Evolutionary conservation across 73 alveolate species (phyloP), one percentile per base, ranked within the genome.

Genomic region (Paramecium sonneborni): DNA sequence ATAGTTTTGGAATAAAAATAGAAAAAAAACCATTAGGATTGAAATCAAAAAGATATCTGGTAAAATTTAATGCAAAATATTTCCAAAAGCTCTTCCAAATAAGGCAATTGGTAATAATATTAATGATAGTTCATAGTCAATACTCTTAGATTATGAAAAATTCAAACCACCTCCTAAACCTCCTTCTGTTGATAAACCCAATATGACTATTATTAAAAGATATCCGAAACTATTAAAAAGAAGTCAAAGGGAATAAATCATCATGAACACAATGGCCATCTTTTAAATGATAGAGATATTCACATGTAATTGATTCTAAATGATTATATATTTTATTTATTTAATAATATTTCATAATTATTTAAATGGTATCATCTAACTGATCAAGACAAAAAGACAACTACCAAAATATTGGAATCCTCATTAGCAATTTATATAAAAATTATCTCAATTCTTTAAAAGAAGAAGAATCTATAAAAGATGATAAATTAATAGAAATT

Each of bases 91-190:
- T 18, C 88, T 86, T 18, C 93, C 93, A 57, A 86, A 37, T 23
- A 86, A 39, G 1, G 62, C 93, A 18, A 39, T 62, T 1, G 93
- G 93, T 24, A 62, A 52, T 15, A 86, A 39, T 20, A 86, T 62
- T 23, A 86, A 12, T 3, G 67, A 70, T 23, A 86, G 69, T 35
- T 86, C 85, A 58, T 86, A 86, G 21, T 86, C 93, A 67, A 86
- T 86, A 26, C 62, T 86, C 1, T 34, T 32, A 18, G 41, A 57
- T 30, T 72, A 24, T 15, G 84, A 86, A 58, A 57, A 86, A 86
- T 86, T 86, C 15, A 86, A 32, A 9, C 93, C 93, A 5, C 93
- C 93, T 34, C 93, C 93, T 20, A 86, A n/a, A 5, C 93, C 93
- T 4, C 93, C 93, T 10, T 62, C 93, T 24, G 84, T 58, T 11